phyloP scores from a whole-genome alignment of 129 eudicot species.

The Arctium lappa region DNA sequence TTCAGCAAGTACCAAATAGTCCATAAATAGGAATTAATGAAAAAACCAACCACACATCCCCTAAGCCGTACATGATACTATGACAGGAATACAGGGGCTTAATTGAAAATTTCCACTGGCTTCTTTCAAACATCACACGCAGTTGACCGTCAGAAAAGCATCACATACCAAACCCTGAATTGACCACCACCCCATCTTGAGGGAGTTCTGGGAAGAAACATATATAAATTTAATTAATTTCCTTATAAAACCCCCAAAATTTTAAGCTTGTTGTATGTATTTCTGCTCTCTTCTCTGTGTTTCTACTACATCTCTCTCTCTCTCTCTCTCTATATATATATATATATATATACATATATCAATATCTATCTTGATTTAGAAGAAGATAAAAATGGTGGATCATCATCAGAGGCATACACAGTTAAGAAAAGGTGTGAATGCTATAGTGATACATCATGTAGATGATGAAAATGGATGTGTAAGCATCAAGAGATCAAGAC shows the following conservation, averaged over 20 bases:
- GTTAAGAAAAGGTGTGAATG: slow-evolving; percentile 38
- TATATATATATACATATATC: background rate
- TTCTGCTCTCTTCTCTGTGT: background rate
- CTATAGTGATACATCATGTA: slow-evolving; percentile 15
- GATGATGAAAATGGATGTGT: slow-evolving; percentile 49
- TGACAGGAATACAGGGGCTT: background rate
- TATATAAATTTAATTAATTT: background rate
- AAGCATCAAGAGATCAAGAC: slow-evolving; percentile 44
- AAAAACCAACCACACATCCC: too few relatives aligned
- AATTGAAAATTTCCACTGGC: background rate
- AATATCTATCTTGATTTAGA: background rate
- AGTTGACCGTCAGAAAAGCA: slow-evolving; percentile 24
- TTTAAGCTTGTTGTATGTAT: background rate
- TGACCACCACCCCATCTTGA: background rate
- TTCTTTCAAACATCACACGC: background rate
- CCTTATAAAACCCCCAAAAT: slow-evolving; percentile 10
- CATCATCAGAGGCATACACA: slow-evolving; percentile 35
- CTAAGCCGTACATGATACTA: background rate
- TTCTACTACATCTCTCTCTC: background rate
- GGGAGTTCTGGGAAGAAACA: slow-evolving; percentile 2
- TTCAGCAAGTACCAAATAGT: too few relatives aligned
- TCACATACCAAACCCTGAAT: slow-evolving; percentile 17
- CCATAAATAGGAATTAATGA: too few relatives aligned
- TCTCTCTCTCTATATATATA: background rate
- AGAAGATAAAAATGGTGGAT: slow-evolving; percentile 38